Conservation (phyloP, 768 basidiomycete species). For the Agaricus blazei region DNA sequence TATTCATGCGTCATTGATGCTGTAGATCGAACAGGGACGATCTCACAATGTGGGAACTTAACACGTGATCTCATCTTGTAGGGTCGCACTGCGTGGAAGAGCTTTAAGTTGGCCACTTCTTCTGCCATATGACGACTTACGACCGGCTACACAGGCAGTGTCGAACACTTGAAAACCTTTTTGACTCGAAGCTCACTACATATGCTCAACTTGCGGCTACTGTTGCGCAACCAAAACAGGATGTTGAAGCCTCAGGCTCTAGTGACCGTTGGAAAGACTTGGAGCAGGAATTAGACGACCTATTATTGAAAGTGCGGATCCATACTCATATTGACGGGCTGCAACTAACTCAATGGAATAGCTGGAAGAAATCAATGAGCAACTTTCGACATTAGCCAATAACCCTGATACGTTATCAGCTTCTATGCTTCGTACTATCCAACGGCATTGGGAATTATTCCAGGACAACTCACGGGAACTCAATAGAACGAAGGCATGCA, state of each 20-base stretch:
- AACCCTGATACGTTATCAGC: conserved; percentile 70
- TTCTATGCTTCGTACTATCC: conserved; percentile 84
- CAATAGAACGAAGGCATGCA: conserved; percentile 71
- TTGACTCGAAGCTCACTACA: conserved; percentile 86
- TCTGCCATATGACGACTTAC: conserved; percentile 61
- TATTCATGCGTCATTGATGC: neutral
- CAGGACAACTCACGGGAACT: conserved; percentile 86
- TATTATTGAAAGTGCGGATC: conserved; percentile 69
- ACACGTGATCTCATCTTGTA: neutral
- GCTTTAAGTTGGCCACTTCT: neutral
- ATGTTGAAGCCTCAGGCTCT: conserved; percentile 68
- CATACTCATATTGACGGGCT: neutral
- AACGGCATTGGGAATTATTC: conserved; percentile 86
- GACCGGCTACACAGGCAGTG: conserved; percentile 90
- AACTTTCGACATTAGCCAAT: conserved; percentile 62
- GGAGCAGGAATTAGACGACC: conserved; percentile 81
- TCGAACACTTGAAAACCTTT: conserved; percentile 87
- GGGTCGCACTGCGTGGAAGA: neutral
- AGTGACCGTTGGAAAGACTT: conserved; percentile 75
- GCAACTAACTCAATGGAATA: conserved; percentile 26
- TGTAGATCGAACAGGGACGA: neutral
- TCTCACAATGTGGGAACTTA: neutral
- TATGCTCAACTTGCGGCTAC: conserved; percentile 83
- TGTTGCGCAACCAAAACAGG: conserved; percentile 48
- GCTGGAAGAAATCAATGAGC: conserved; percentile 86